phyloP scores from a whole-genome alignment of 176 grass and related monocot genomes.

The Carex kokanica region DNA sequence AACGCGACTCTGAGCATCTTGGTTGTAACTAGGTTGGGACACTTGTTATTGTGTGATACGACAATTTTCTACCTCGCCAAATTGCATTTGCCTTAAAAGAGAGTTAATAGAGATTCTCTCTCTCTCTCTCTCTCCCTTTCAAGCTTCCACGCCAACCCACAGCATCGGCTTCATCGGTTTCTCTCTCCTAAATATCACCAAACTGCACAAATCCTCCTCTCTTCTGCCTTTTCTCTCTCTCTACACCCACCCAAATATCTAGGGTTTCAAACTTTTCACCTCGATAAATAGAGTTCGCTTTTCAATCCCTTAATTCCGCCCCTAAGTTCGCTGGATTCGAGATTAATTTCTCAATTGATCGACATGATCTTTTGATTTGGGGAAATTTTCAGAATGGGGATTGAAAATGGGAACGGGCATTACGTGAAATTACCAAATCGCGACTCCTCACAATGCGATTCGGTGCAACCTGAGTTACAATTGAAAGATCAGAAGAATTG shows the following conservation, averaged over 20 bases:
- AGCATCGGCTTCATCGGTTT: slow-evolving; percentile 31
- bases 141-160: slow-evolving; percentile 60
- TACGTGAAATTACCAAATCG: slow-evolving; percentile 6
- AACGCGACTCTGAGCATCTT: not conserved
- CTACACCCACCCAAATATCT: not conserved
- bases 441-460: slow-evolving; percentile 11
- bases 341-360: not conserved
- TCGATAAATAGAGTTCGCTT: not conserved
- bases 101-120: not conserved
- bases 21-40: not conserved
- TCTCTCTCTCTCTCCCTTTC: slow-evolving; percentile 22
- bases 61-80: not conserved
- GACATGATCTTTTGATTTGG: slow-evolving; percentile 24
- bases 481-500: slow-evolving; percentile 31
- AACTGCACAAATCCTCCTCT: not conserved
- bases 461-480: not conserved
- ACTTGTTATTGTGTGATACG: not conserved
- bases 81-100: not conserved
- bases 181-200: slow-evolving; percentile 32
- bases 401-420: slow-evolving; percentile 30
- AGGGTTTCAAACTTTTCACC: slow-evolving; percentile 11
- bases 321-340: not conserved
- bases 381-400: slow-evolving; percentile 15
- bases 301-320: not conserved
- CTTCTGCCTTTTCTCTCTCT: not conserved